Percentiles rank a stretch among this genome's conserved stretches.
Evolutionary conservation across 1,284 basidiomycete genomes (phyloP).

Genomic region (Microbotryum scabiosae): DNA sequence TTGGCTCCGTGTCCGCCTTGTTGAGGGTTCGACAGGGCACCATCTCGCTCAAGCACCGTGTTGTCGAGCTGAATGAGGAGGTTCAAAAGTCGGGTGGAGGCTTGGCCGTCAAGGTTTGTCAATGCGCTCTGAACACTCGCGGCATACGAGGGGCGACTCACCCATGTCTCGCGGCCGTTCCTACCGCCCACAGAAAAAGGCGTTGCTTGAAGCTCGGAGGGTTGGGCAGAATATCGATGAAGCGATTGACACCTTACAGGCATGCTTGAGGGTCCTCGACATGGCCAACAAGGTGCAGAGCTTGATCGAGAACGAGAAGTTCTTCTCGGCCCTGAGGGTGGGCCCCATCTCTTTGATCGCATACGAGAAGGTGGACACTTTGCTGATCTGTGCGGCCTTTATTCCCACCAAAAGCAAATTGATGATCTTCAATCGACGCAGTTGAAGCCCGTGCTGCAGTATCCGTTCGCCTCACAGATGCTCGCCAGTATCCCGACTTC

Average conservation of each 20-base stretch:
- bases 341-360: conserved; percentile 43
- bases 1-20: conserved; percentile 87
- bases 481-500: conserved; percentile 84
- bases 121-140: conserved; percentile 23
- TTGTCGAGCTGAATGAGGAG: conserved; percentile 52
- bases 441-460: conserved; percentile 78
- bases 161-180: no score
- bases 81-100: conserved; percentile 62
- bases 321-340: conserved; percentile 91
- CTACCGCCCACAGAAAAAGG: conserved; percentile 57
- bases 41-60: conserved; percentile 47
- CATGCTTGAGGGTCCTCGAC: conserved; percentile 83
- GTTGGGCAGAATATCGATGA: conserved; percentile 90
- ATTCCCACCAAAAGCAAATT: conserved; percentile 61
- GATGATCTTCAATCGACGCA: conserved; percentile 90
- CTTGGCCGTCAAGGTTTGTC: conserved; percentile 62
- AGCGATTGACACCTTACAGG: conserved; percentile 87
- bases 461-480: conserved; percentile 86
- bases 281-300: conserved; percentile 88
- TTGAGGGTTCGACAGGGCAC: conserved; percentile 78
- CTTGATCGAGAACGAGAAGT: conserved; percentile 76
- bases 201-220: conserved; percentile 78
- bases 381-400: not conserved
- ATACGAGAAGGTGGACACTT: conserved; percentile 12
- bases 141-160: no score